Evolutionary conservation across 225 moss, liverwort and hornwort species (phyloP), one percentile per base, ranked within the genome.

Genomic region (Pleurozium schreberi): DNA sequence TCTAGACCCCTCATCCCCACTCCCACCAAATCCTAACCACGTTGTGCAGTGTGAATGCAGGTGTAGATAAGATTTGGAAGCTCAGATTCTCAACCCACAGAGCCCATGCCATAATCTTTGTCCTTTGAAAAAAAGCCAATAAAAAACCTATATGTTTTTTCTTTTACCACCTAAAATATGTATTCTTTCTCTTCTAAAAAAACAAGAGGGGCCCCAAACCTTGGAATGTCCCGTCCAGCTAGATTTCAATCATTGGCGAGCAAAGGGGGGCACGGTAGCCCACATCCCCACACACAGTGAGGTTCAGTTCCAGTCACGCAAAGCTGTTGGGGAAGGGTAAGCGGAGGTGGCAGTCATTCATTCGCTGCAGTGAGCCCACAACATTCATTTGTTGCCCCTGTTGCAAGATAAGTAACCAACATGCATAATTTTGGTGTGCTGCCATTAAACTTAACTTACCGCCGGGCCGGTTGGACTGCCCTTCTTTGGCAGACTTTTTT

Each of bases 351-450:
- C 88, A 59, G 20, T 4, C 79, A 27, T 4, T 81, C 84, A 87
- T 90, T 92, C 27, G 92, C n/a, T 74, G 67, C 11, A 61, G 11
- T 10, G 61, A 42, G 61, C 33, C 61, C 43, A 4, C 61, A 22
- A 61, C 45, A 81, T 61, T 12, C 69, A 36, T 15, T 38, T 40
- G n/a, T 75, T 75, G 87, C 82, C 85, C 38, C 10, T 87, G 91
- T 71, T 87, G 77, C 91, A 91, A 82, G 89, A 82, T 38, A n/a
- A n/a, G n/a, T n/a, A 85, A 65, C 75, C 87, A 59, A 78, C 87
- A 91, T 5, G 62, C 31, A 62, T 62, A 23, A 59, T 36, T 90
- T 85, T 43, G 40, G 75, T 33, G 83, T 34, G 88, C 70, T 80
- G 47, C 62, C 58, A 28, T 26, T 70, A 67, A 42, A n/a, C n/a